Base-by-base conservation (phyloP, 208 protist genomes). In the Acanthamoeba triangularis region DNA sequence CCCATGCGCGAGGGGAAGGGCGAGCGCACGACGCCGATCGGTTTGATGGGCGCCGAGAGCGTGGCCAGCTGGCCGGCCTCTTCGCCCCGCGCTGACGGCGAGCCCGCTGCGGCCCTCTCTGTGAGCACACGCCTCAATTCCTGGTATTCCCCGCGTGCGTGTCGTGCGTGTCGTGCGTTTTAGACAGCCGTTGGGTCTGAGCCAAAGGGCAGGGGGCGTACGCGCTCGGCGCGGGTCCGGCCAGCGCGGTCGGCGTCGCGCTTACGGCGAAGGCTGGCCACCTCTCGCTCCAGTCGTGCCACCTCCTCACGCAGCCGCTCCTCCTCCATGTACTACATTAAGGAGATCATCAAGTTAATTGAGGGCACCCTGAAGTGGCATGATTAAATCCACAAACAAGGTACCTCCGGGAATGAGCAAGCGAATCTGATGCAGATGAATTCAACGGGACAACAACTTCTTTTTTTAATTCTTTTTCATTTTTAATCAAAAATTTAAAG, bases 21-120 rank as follows among this genome's bases (percentile, higher is more conserved):
- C 69, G 69, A 78, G 11, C 69, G 69, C 69, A 78, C 69, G 69
- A 78, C 69, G 30, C 69, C 69, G 69, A 78, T 78, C 30, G 69
- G 69, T n/a, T 44, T 35, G 69, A 78, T 78, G 33, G 69, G 69
- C 69, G 69, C 69, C 5, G 74, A 8, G 37, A 82, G 74, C 4
- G 30, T 18, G 11, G 74, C 35, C 20, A 35, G 8, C 35, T 4
- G 16, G 16, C 28, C 20, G 41, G 33, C 23, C 74, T 18, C 35
- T 6, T 25, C 74, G 74, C 7, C 28, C 74, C 0, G 11, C 1
- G 20, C 41, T 82, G 74, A 35, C 74, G 14, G 1, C 69, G 13
- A 18, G 6, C 28, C 69, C 25, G 74, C 30, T 4, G 63, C 14
- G 63, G 63, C 63, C 63, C 37, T 25, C 41, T 82, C 74, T 3